Percentiles rank a stretch among this genome's conserved stretches.
Evolutionary conservation across 2,329 filamentous ascomycete genomes (phyloP).

Genomic region (Ophiocordyceps camponoti-saundersi): DNA sequence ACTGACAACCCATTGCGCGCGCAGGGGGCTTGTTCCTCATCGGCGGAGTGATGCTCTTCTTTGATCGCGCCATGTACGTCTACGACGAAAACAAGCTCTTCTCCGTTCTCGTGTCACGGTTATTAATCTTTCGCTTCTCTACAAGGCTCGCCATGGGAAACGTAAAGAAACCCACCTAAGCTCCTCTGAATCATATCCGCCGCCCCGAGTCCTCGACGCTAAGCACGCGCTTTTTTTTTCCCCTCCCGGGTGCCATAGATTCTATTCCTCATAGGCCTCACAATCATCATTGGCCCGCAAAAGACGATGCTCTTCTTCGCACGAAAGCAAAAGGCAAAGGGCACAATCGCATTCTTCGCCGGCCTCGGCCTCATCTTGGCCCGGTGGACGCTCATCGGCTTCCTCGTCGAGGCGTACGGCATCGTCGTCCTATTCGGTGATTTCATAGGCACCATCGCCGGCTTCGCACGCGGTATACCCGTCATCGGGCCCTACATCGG

Average conservation of each 20-base stretch:
- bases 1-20: background rate
- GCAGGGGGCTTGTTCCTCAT: conserved; percentile 87
- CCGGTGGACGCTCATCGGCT: conserved; percentile 82
- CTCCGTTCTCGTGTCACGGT: background rate
- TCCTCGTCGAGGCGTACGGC: conserved; percentile 80
- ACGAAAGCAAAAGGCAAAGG: conserved; percentile 79
- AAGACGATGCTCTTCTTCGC: conserved; percentile 94
- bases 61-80: conserved; percentile 83
- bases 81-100: background rate
- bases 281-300: conserved; percentile 81
- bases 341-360: conserved; percentile 71
- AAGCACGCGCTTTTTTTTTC: conserved; percentile 1
- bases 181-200: background rate
- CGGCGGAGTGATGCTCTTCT: conserved; percentile 90
- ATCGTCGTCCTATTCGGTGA: conserved; percentile 90
- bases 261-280: conserved; percentile 92
- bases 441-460: conserved; percentile 81
- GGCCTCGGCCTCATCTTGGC: conserved; percentile 77
- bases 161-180: conserved; percentile 26
- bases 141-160: conserved; percentile 92
- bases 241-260: conserved; percentile 37
- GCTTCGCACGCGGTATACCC: conserved; percentile 72
- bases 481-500: conserved; percentile 79
- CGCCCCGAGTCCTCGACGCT: background rate
- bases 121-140: background rate